Percentiles rank a stretch among this genome's conserved stretches.
Conservation (phyloP, 1,284 basidiomycete genomes). For the Cystobasidium sp. region DNA sequence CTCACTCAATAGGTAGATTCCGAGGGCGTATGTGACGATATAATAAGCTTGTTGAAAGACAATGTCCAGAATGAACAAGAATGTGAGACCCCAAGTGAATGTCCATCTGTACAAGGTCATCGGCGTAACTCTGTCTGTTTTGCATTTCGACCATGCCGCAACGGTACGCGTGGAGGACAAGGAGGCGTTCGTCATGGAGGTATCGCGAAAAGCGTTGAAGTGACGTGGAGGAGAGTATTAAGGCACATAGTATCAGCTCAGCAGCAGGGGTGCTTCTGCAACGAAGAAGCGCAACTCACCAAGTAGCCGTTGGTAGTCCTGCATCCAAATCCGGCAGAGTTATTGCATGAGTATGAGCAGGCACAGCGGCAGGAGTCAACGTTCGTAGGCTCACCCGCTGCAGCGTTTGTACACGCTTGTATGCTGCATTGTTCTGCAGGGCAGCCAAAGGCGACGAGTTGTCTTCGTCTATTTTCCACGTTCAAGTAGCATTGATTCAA, state of each 20-base stretch:
- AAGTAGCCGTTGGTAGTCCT: conserved; percentile 46
- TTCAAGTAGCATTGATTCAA: neutral
- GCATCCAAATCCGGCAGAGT: neutral
- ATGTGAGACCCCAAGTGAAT: conserved; percentile 72
- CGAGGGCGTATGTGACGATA: conserved; percentile 55
- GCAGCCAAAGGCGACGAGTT: conserved; percentile 29
- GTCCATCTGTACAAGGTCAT: conserved; percentile 87
- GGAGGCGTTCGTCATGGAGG: neutral
- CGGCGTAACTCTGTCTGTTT: conserved; percentile 81
- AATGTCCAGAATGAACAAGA: conserved; percentile 84
- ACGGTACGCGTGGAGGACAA: conserved; percentile 3
- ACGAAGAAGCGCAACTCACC: conserved; percentile 22
- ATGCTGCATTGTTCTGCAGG: conserved; percentile 34
- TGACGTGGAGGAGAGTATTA: neutral
- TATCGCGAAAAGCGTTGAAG: neutral
- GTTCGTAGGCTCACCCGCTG: conserved; percentile 20
- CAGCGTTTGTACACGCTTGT: conserved; percentile 36
- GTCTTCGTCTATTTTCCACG: conserved; percentile 27
- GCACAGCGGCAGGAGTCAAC: neutral
- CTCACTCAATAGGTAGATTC: conserved; percentile 85
- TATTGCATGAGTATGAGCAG: neutral
- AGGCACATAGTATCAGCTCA: neutral
- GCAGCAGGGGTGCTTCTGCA: neutral
- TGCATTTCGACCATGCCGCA: neutral
- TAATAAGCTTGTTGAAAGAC: conserved; percentile 74